Conservation (phyloP, 805 yeast species). For the Candida xyloterini region DNA sequence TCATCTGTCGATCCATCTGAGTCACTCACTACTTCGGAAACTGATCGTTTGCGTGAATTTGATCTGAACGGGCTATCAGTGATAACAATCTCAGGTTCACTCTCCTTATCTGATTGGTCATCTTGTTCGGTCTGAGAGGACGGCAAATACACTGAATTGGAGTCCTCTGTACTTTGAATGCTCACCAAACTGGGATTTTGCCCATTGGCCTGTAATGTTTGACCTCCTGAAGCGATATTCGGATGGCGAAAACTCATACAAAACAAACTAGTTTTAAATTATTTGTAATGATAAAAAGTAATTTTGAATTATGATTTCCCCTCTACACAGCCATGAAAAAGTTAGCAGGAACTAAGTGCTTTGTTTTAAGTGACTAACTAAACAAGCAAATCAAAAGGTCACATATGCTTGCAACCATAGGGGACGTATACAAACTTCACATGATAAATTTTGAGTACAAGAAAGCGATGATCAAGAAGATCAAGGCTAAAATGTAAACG, state of each 20-base stretch:
- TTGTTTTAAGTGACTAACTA: conserved; percentile 2
- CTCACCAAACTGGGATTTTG: conserved; percentile 2
- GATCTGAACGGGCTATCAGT: conserved; percentile 5
- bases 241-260: conserved; percentile 21
- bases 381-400: conserved; percentile 4
- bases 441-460: conserved; percentile 18
- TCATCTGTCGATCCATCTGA: conserved; percentile 25
- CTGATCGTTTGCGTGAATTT: conserved; percentile 2
- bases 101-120: conserved; percentile 3
- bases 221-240: conserved; percentile 15
- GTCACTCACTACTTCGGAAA: conserved; percentile 15
- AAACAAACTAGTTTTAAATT: not conserved
- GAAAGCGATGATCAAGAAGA: conserved; percentile 22
- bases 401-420: not conserved
- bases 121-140: conserved; percentile 6
- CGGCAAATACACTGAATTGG: conserved; percentile 4
- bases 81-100: conserved; percentile 7
- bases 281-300: conserved; percentile 3
- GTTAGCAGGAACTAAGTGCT: conserved; percentile 3
- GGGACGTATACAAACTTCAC: conserved; percentile 3
- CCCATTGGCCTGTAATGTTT: conserved; percentile 1
- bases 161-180: conserved; percentile 6
- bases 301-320: not conserved
- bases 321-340: conserved; percentile 7
- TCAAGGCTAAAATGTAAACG: conserved; percentile 19